Evolutionary conservation across 192 early-diverging fungal species (phyloP).

Genomic region (Coemansia sp.): DNA sequence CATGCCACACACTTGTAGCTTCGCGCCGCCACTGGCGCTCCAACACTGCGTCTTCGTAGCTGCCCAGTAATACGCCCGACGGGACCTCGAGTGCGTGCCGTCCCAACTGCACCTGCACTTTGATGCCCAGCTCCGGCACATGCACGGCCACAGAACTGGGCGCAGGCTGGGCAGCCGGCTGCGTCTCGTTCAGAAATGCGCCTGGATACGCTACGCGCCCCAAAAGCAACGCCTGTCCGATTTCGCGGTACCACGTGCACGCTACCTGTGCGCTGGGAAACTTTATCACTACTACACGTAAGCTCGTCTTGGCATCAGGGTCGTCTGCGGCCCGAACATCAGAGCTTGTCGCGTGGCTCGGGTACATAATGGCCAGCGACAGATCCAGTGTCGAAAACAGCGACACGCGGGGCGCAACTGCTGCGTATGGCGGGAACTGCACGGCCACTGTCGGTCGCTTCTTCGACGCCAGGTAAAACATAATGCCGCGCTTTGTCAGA

Average conservation of each 20-base stretch:
- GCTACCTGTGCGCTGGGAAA: conserved; percentile 46
- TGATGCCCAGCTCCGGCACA: conserved; percentile 52
- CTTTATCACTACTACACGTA: conserved; percentile 40
- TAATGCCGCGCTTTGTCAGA: conserved; percentile 38
- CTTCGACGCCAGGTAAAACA: conserved; percentile 36
- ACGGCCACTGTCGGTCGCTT: conserved; percentile 28
- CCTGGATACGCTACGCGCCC: conserved; percentile 27
- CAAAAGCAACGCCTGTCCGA: conserved; percentile 35
- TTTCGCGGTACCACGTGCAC: conserved; percentile 44
- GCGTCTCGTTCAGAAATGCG: conserved; percentile 18
- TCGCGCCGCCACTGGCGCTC: conserved; percentile 45
- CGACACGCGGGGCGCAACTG: conserved; percentile 42
- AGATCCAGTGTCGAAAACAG: conserved; percentile 54
- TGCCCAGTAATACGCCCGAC: conserved; percentile 17
- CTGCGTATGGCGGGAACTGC: conserved; percentile 27
- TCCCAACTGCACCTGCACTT: conserved; percentile 43
- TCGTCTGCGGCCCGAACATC: conserved; percentile 15
- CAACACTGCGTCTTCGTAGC: conserved; percentile 20
- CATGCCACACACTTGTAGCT: conserved; percentile 40
- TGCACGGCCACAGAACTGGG: conserved; percentile 29
- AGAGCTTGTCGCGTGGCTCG: conserved; percentile 5
- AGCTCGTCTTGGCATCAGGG: conserved; percentile 9
- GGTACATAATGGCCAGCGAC: conserved; percentile 50
- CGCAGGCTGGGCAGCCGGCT: conserved; percentile 26
- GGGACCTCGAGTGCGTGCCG: conserved; percentile 24